phyloP scores from a whole-genome alignment of 495 filamentous ascomycete species.

The Rusavskia elegans region DNA sequence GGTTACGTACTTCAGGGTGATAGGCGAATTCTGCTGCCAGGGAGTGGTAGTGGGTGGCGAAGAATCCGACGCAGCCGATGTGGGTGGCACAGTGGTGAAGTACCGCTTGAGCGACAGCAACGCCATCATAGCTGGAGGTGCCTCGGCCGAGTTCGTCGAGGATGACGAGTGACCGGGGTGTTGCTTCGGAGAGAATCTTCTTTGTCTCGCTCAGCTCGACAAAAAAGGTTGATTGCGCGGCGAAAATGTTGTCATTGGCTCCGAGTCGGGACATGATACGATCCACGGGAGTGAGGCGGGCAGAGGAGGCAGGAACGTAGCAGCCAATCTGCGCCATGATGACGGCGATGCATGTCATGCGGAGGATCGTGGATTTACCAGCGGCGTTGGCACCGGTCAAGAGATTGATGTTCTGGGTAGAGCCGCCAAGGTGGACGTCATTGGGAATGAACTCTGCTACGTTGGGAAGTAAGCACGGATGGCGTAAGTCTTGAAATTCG shows the following conservation, averaged over 20 bases:
- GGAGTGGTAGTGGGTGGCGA: slow-evolving; percentile 95
- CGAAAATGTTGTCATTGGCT: slow-evolving; percentile 98
- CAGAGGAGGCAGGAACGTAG: slow-evolving; percentile 71
- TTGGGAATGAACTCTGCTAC: slow-evolving; percentile 96
- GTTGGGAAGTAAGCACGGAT: slow-evolving; percentile 81
- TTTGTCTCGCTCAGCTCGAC: slow-evolving; percentile 96
- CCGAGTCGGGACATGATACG: slow-evolving; percentile 98
- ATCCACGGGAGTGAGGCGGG: slow-evolving; percentile 79
- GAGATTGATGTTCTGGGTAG: slow-evolving; percentile 64
- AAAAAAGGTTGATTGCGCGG: slow-evolving; percentile 95
- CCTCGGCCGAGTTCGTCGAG: slow-evolving; percentile 94
- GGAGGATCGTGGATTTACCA: slow-evolving; percentile 93
- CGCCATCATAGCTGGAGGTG: slow-evolving; percentile 86
- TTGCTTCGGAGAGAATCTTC: slow-evolving; percentile 94
- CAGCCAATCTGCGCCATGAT: slow-evolving; percentile 99
- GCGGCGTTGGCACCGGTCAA: slow-evolving; percentile 95
- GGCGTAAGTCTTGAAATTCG: slow-evolving; percentile 81
- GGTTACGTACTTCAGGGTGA: slow-evolving; percentile 75
- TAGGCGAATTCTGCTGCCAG: slow-evolving; percentile 75
- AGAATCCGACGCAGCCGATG: slow-evolving; percentile 89
- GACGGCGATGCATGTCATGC: slow-evolving; percentile 93
- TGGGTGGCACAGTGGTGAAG: slow-evolving; percentile 89
- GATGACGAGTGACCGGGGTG: slow-evolving; percentile 87
- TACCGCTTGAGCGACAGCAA: slow-evolving; percentile 91
- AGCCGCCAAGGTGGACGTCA: slow-evolving; percentile 75